Conservation (phyloP, 331 rosid genomes). For the Quercus tomentella region DNA sequence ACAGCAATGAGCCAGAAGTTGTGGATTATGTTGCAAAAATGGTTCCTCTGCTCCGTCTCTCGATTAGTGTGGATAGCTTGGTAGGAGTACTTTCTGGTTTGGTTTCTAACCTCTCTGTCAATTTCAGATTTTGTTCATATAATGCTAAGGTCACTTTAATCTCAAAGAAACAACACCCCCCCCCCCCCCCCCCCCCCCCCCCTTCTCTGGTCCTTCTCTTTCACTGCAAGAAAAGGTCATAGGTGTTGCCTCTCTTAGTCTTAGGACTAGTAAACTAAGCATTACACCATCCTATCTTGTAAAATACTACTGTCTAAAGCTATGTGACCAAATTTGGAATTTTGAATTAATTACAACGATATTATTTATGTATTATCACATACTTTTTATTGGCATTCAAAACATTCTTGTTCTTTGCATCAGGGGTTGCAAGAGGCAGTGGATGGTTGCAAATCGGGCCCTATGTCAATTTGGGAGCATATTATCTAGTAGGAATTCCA, state of each 20-base stretch:
- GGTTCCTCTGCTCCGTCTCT: constrained; percentile 48
- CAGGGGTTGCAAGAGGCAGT: constrained; percentile 56
- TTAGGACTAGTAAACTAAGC: too few relatives aligned
- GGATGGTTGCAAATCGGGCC: constrained; percentile 52
- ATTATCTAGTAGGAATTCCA: constrained; percentile 47
- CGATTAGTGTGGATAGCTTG: constrained; percentile 40
- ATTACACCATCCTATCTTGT: too few relatives aligned
- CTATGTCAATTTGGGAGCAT: constrained; percentile 48
- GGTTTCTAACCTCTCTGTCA: background rate
- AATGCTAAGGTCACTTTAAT: too few relatives aligned
- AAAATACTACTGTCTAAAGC: too few relatives aligned
- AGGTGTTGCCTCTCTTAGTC: too few relatives aligned
- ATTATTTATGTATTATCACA: background rate
- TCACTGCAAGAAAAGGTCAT: too few relatives aligned
- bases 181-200: too few relatives aligned
- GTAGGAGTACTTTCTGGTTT: constrained; percentile 53
- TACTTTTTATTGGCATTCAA: background rate
- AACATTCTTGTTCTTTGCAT: background rate
- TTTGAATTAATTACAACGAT: too few relatives aligned
- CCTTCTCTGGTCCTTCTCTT: background rate
- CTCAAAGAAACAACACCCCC: too few relatives aligned
- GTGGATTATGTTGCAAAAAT: constrained; percentile 35
- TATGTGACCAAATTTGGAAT: too few relatives aligned
- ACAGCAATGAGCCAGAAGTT: constrained; percentile 49
- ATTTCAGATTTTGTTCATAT: too few relatives aligned